phyloP scores from a whole-genome alignment of 257 asterid species.

The Solanum arcanum region DNA sequence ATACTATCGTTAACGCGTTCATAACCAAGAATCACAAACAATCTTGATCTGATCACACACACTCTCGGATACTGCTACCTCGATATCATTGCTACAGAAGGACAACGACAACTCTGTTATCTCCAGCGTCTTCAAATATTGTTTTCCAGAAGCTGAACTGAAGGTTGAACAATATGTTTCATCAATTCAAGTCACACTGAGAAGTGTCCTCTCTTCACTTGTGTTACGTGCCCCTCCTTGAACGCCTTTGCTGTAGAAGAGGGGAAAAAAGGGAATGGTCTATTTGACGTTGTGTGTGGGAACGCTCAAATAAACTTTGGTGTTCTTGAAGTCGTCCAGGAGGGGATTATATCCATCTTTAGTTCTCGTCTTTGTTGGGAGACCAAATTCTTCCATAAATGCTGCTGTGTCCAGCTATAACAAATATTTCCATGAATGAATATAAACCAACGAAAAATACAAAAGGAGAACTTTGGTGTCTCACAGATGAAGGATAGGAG shows the following conservation, averaged over 20 bases:
- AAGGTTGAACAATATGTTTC: not conserved
- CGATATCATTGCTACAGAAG: not conserved
- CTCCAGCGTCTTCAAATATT: not conserved
- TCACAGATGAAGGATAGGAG: not conserved
- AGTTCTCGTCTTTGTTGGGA: constrained; percentile 86
- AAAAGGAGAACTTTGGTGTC: not conserved
- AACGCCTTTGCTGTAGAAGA: not conserved
- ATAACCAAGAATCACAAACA: not conserved
- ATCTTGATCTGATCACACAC: not conserved
- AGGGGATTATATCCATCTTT: constrained; percentile 93
- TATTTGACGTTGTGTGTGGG: constrained; percentile 86
- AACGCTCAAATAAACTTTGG: constrained; percentile 84
- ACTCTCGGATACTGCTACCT: not conserved
- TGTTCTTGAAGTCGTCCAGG: constrained; percentile 95
- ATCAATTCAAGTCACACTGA: not conserved
- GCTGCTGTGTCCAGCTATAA: constrained; percentile 78
- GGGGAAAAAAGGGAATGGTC: not conserved
- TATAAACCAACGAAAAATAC: not conserved
- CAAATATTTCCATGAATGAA: not conserved
- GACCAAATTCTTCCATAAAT: constrained; percentile 95
- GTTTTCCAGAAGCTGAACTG: not conserved
- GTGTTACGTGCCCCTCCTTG: not conserved
- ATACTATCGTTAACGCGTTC: not conserved
- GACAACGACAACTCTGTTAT: not conserved
- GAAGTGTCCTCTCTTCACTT: not conserved